Conservation (phyloP, 1,139 yeast species). For the Yamadazyma aaseri region DNA sequence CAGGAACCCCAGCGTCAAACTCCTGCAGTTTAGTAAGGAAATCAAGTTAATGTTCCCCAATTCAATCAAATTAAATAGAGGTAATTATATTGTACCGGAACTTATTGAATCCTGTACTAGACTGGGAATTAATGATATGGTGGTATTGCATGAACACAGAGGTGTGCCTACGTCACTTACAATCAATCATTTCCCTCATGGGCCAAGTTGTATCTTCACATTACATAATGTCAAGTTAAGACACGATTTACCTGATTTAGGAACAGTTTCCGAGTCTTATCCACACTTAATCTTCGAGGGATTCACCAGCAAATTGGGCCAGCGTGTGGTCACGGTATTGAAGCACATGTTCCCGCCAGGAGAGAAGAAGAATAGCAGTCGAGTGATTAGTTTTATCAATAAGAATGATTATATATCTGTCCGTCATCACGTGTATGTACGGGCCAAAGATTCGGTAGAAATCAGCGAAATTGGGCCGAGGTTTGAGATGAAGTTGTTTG, state of each 20-base stretch:
- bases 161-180: conserved; percentile 97
- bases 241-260: conserved; percentile 85
- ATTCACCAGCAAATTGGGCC: conserved; percentile 80
- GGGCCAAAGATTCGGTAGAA: conserved; percentile 85
- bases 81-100: conserved; percentile 84
- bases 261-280: conserved; percentile 85
- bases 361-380: conserved; percentile 81
- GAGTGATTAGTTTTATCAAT: conserved; percentile 90
- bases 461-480: conserved; percentile 98
- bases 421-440: conserved; percentile 91
- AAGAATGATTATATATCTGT: conserved; percentile 89
- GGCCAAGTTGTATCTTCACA: conserved; percentile 94
- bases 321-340: conserved; percentile 74
- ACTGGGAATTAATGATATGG: conserved; percentile 71
- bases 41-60: conserved; percentile 87
- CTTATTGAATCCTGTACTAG: conserved; percentile 79
- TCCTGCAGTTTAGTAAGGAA: conserved; percentile 91
- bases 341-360: conserved; percentile 96
- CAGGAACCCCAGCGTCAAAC: conserved; percentile 81
- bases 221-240: conserved; percentile 91
- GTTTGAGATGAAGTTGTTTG: conserved; percentile 92
- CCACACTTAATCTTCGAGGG: conserved; percentile 95
- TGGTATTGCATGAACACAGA: conserved; percentile 91
- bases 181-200: conserved; percentile 94
- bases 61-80: conserved; percentile 85